Evolutionary conservation across 192 early-diverging fungal species (phyloP).

Genomic region (Coemansia sp.): DNA sequence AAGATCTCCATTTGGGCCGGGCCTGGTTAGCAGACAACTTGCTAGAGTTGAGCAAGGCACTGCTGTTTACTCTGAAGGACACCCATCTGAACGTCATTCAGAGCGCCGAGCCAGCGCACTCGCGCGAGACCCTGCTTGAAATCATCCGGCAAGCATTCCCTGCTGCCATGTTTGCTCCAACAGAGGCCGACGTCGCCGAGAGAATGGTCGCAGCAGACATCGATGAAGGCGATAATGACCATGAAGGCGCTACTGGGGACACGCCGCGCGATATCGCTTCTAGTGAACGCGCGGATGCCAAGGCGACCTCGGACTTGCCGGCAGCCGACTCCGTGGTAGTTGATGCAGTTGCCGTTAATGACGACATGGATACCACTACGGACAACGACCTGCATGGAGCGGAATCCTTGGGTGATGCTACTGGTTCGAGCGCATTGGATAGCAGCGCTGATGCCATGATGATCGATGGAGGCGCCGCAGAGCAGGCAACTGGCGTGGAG

Average conservation of each 20-base stretch:
- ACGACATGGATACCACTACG: background rate
- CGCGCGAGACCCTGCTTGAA: constrained; percentile 39
- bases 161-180: constrained; percentile 24
- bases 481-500: background rate
- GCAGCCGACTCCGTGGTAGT: background rate
- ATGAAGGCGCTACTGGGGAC: constrained; percentile 6
- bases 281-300: background rate
- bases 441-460: background rate
- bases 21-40: constrained; percentile 95
- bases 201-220: constrained; percentile 49
- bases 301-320: background rate
- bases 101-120: constrained; percentile 19
- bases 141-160: constrained; percentile 50
- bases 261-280: background rate
- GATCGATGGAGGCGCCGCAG: background rate
- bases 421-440: background rate
- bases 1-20: constrained; percentile 81
- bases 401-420: background rate
- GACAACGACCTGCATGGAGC: background rate
- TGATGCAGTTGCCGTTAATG: background rate
- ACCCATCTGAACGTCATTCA: constrained; percentile 40
- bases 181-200: constrained; percentile 48
- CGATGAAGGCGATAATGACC: constrained; percentile 16
- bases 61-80: constrained; percentile 96
- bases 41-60: constrained; percentile 89